Evolutionary conservation across 75 land plant species (phyloP).

Genomic region (Selaginella moellendorffii): DNA sequence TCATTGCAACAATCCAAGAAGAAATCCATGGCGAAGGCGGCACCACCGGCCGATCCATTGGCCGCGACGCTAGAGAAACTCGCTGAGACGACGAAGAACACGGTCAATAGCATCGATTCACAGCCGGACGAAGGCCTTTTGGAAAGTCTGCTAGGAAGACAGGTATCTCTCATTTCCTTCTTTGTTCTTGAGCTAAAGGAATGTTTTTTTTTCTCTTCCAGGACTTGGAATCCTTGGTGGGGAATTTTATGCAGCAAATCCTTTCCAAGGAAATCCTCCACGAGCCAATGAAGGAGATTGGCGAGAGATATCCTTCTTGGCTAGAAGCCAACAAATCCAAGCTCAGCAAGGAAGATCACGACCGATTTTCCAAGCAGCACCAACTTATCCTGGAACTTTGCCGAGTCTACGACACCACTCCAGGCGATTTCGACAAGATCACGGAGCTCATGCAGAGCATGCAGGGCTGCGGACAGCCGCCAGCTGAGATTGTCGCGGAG

Average conservation of each 20-base stretch:
- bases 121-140: background rate
- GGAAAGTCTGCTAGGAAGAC: background rate
- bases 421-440: background rate
- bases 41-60: background rate
- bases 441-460: background rate
- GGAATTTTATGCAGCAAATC: background rate
- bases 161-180: too few relatives aligned
- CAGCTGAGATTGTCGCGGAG: background rate
- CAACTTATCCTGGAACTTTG: background rate
- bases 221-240: background rate
- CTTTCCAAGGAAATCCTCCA: background rate
- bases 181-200: too few relatives aligned
- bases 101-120: background rate
- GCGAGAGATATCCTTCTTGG: background rate
- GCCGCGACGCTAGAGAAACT: background rate
- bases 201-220: too few relatives aligned
- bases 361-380: background rate
- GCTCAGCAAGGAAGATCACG: background rate
- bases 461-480: background rate
- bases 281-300: conserved; percentile 1
- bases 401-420: background rate
- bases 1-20: background rate
- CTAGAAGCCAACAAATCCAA: background rate
- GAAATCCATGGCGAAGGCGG: background rate
- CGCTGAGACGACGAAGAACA: background rate